Base-by-base conservation (phyloP, 768 basidiomycete species). In the Collybia sp. region DNA sequence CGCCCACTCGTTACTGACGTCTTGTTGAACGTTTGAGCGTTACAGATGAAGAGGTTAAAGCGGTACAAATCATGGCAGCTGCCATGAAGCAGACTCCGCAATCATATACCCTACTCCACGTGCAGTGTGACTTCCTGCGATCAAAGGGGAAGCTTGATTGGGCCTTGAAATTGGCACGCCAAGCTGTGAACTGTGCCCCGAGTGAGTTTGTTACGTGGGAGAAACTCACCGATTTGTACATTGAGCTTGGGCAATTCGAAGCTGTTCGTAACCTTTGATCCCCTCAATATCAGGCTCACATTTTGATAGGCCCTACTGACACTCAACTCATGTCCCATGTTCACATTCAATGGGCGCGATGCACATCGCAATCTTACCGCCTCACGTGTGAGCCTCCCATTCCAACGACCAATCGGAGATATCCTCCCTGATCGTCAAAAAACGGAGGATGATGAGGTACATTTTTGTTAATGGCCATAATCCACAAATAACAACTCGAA, bases 191-290 rank as follows among this genome's bases (percentile, higher is more conserved):
- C 54, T 95, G 93, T 54, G 96, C 96, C 0, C 96, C 96, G 5
- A 93, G 90, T 70, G 96, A 99, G 63, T 98, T 99, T 53, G 89
- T 96, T 15, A 98, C 95, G 0, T 99, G 96, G 94, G 93, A 97
- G 59, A 98, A 96, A 68, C 69, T 98, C 55, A 94, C 95, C 0
- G 91, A 98, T 53, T 69, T 95, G 43, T 96, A 95, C 60, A 93
- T 97, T 40, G 94, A 97, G 49, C 68, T 88, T 38, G 83, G 83
- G 19, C 83, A 92, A 60, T 97, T 77, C 60, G 91, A 96, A 58
- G 85, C 87, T 44, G 75, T 74, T 49, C 8, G 71, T 56, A 15
- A 70, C 72, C 45, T 40, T 63, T 44, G 19, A 49, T 46, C 6
- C 15, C 15, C 12, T 25, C 30, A 20, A 12, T 11, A 44, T 9